Conservation (phyloP, 371 early-diverging fungal genomes). For the Syncephalastrum monosporum region DNA sequence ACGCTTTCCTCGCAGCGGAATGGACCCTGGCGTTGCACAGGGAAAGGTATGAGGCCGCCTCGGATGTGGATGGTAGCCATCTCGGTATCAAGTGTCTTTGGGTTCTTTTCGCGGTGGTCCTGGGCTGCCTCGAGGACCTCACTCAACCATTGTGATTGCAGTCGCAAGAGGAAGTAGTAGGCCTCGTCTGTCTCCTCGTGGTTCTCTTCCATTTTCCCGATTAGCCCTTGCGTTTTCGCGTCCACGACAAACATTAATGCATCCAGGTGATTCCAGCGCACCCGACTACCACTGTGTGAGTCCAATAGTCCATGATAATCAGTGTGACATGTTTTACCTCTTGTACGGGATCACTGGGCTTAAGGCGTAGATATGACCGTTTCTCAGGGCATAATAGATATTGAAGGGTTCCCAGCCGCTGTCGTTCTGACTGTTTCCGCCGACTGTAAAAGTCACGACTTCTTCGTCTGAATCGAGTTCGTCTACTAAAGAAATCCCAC, state of each 20-base stretch:
- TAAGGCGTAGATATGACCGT: slow-evolving; percentile 41
- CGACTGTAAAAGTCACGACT: slow-evolving; percentile 39
- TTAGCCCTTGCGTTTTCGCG: slow-evolving; percentile 24
- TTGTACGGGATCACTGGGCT: slow-evolving; percentile 44
- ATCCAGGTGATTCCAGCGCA: slow-evolving; percentile 37
- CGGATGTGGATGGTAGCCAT: slow-evolving; percentile 16
- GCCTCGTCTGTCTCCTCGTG: slow-evolving; percentile 8
- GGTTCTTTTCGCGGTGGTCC: slow-evolving; percentile 7
- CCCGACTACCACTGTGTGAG: slow-evolving; percentile 14
- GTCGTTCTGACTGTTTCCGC: slow-evolving; percentile 26
- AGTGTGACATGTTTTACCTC: slow-evolving; percentile 20
- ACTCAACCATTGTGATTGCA: slow-evolving; percentile 39
- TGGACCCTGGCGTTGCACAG: slow-evolving; percentile 40
- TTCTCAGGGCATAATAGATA: slow-evolving; percentile 39
- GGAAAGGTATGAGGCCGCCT: slow-evolving; percentile 17
- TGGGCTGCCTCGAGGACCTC: slow-evolving; percentile 25
- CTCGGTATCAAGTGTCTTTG: slow-evolving; percentile 10
- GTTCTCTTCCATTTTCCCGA: slow-evolving; percentile 3
- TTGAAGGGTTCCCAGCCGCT: slow-evolving; percentile 48
- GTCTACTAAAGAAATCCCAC: slow-evolving; percentile 27
- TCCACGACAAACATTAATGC: slow-evolving; percentile 28
- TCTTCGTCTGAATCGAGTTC: slow-evolving; percentile 39
- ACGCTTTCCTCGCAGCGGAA: slow-evolving; percentile 21
- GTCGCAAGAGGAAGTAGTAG: slow-evolving; percentile 25
- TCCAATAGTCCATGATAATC: not conserved